Conservation (phyloP, 768 basidiomycete genomes). For the Suillus hirtellus region DNA sequence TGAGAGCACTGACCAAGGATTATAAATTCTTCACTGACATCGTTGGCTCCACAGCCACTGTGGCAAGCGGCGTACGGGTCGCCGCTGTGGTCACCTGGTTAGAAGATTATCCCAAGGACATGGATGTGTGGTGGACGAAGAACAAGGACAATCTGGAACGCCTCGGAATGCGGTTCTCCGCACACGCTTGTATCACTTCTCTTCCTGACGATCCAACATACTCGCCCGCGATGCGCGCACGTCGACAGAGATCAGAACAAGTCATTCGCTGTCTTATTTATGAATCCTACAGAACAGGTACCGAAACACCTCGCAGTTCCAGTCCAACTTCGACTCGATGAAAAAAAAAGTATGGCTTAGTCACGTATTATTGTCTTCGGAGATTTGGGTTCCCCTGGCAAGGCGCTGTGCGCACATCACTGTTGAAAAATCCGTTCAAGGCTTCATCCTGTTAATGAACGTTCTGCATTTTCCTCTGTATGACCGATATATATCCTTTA, state of each 20-base stretch:
- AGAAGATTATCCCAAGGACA: conserved; percentile 33
- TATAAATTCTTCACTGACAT: conserved; percentile 30
- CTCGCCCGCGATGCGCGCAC: background rate
- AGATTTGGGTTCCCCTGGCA: background rate
- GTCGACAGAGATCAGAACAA: conserved; percentile 20
- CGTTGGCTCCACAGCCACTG: conserved; percentile 30
- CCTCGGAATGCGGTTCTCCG: conserved; percentile 38
- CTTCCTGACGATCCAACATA: conserved; percentile 9
- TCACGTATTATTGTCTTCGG: background rate
- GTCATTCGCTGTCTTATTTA: conserved; percentile 14
- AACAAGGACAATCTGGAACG: conserved; percentile 33
- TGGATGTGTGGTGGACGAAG: conserved; percentile 40
- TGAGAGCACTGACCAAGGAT: conserved; percentile 28
- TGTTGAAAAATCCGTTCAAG: background rate
- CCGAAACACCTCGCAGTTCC: background rate
- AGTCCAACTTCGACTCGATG: background rate
- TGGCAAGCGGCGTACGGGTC: conserved; percentile 33
- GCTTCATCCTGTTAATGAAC: background rate
- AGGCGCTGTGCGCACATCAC: no score
- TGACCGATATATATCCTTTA: background rate
- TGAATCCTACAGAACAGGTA: background rate
- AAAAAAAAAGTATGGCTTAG: background rate
- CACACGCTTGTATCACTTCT: conserved; percentile 45
- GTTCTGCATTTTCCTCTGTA: background rate
- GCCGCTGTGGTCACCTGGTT: conserved; percentile 34